Evolutionary conservation across 352 stramenopile genomes (phyloP), one percentile per base, ranked within the genome.

Genomic region (Hyaloperonospora brassicae): DNA sequence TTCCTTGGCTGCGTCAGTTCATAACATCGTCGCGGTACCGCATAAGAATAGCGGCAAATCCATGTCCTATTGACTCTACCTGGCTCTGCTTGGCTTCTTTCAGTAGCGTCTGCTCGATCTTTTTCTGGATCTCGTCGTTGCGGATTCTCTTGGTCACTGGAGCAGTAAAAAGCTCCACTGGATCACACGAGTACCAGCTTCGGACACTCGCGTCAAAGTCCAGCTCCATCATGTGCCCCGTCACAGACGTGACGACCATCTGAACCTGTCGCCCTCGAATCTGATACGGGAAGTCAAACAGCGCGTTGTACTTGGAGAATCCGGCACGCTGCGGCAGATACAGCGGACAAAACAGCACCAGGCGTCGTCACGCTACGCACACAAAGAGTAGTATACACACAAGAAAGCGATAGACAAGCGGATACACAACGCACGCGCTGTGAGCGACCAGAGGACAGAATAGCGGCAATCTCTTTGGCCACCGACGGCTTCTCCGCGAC

Each of bases 401-500:
- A 17, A 17, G 22, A 2, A 1, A 51, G 25, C 43, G 10, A 23
- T 3, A 57, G 22, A 52, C 1, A 12, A 44, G 10, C 9, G 42
- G 22, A 45, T 27, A 25, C 24, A 55, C 30, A 51, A 76, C 72
- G 61, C 62, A 93, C 85, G 66, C 74, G 68, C 39, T 85, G 68
- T 8, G 50, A 71, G 25, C 61, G 57, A 25, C 85, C 72, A 9
- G 68, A 64, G 6, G 75, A 95, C 79, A 99, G 68, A 58, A 99
- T 98, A 59, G 71, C 61, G 49, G 96, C 84, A 59, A 99, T 89
- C 48, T 97, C 90, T 66, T 98, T 98, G 41, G 97, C 97, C 51
- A 99, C 97, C 13, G 89, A 98, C 42, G 96, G 96, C 79, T 99
- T 99, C 85, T 99, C 97, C 38, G 97, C 97, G 45, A 99, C 96